Conservation (phyloP, 306 rosid species). For the Inga leiocalycina region DNA sequence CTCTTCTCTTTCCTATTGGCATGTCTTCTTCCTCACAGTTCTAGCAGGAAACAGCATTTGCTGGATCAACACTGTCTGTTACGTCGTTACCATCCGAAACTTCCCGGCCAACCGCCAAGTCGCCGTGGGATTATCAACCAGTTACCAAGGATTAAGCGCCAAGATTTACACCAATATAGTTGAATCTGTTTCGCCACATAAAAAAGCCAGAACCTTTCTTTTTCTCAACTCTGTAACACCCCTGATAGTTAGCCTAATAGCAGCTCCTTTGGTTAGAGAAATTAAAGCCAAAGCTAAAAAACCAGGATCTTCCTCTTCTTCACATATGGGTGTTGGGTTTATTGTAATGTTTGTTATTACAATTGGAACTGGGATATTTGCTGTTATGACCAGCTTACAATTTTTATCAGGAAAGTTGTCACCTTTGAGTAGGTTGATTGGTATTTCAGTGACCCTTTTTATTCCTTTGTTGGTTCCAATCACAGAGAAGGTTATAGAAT, state of each 20-base stretch:
- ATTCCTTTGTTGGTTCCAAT: conserved; percentile 49
- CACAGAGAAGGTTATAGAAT: conserved; percentile 36
- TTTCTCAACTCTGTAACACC: conserved; percentile 64
- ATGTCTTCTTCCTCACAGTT: conserved; percentile 61
- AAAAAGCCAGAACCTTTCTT: conserved; percentile 52
- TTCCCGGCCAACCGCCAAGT: conserved; percentile 39
- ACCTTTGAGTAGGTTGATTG: conserved; percentile 32
- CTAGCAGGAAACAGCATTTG: conserved; percentile 85
- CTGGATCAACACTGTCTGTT: conserved; percentile 60
- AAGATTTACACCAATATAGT: conserved; percentile 66
- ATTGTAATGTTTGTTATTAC: conserved; percentile 62
- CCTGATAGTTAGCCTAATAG: conserved; percentile 33
- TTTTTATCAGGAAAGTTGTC: conserved; percentile 40
- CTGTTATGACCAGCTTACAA: conserved; percentile 60
- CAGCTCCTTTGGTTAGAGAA: conserved; percentile 50
- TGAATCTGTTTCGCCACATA: conserved; percentile 32
- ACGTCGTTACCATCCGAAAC: conserved; percentile 42
- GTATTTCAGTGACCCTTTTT: conserved; percentile 49
- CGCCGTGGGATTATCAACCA: conserved; percentile 47
- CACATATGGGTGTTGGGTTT: conserved; percentile 49
- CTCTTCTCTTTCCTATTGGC: conserved; percentile 56
- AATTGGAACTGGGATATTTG: conserved; percentile 61
- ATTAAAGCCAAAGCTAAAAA: background rate
- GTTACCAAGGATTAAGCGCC: conserved; percentile 82
- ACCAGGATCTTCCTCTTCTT: background rate